Conservation (phyloP, 345 rosid species). For the Gossypium stocksii region DNA sequence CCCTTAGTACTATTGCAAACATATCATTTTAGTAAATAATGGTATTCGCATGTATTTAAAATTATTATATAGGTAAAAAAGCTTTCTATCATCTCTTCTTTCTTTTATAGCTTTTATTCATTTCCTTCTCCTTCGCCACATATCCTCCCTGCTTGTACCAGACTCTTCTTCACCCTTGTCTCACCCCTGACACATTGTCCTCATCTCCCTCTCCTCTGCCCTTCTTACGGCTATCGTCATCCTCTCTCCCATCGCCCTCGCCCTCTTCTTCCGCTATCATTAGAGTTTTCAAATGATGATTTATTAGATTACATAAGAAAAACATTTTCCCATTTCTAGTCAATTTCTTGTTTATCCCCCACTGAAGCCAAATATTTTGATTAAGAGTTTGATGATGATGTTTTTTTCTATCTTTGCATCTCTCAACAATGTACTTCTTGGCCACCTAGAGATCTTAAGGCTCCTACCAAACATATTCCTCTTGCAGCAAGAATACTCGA, state of each 20-base stretch:
- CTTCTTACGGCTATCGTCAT: slow-evolving; percentile 47
- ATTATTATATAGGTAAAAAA: no score
- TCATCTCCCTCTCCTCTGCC: slow-evolving; percentile 49
- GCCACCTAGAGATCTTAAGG: background rate
- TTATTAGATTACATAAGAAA: no score
- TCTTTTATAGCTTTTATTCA: slow-evolving; percentile 27
- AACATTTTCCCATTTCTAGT: no score
- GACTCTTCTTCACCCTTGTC: slow-evolving; percentile 28
- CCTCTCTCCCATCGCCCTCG: slow-evolving; percentile 31
- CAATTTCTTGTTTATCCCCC: no score
- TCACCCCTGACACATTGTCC: slow-evolving; percentile 28
- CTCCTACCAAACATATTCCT: background rate
- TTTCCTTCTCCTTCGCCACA: slow-evolving; percentile 38
- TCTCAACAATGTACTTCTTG: background rate
- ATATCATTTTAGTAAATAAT: no score
- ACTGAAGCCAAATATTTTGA: no score
- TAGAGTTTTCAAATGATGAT: no score
- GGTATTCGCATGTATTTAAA: no score
- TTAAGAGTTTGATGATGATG: no score
- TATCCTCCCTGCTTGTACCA: slow-evolving; percentile 67
- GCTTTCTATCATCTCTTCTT: no score
- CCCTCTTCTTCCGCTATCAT: slow-evolving; percentile 40
- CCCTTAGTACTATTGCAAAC: no score
- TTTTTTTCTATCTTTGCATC: no score
- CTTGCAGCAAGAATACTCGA: background rate